These are phyloP conservation scores for Pleurotus platypus DNA, from an alignment of 768 basidiomycete species.

Conservation along the genomic window DNA sequence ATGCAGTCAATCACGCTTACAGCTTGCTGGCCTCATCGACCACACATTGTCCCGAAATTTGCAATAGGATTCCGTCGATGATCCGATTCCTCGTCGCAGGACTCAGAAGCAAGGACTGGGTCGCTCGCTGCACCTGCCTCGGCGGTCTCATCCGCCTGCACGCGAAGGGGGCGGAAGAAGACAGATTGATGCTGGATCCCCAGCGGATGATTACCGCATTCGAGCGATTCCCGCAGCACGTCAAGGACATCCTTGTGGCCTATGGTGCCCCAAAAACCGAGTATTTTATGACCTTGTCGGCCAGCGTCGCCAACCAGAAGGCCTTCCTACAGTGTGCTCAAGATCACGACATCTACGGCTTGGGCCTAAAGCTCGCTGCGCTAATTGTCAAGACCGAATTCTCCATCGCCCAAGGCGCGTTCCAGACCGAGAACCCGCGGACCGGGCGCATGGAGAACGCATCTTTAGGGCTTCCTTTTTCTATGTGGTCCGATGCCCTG, in stretches of 20 bases:
- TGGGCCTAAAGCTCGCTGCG: conserved; percentile 46
- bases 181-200: conserved; percentile 47
- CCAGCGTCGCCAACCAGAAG: conserved; percentile 40
- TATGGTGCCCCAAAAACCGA: conserved; percentile 51
- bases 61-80: conserved; percentile 38
- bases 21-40: conserved; percentile 41
- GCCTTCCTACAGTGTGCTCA: conserved; percentile 50
- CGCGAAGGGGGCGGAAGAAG: conserved; percentile 35
- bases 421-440: conserved; percentile 37
- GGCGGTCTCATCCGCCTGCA: conserved; percentile 53
- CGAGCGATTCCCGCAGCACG: conserved; percentile 39
- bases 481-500: conserved; percentile 53
- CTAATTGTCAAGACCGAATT: conserved; percentile 59
- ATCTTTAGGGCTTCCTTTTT: conserved; percentile 57
- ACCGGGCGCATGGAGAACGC: conserved; percentile 38
- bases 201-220: conserved; percentile 37
- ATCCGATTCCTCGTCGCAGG: conserved; percentile 53
- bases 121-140: conserved; percentile 46
- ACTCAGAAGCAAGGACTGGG: conserved; percentile 52
- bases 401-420: conserved; percentile 55
- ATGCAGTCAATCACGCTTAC: conserved; percentile 50
- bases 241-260: conserved; percentile 40
- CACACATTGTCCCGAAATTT: conserved; percentile 40
- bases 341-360: conserved; percentile 44
- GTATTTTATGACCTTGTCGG: conserved; percentile 35